These are phyloP conservation scores for Camelina sativa DNA, from an alignment of 345 rosid genomes.

Conservation along the genomic window DNA sequence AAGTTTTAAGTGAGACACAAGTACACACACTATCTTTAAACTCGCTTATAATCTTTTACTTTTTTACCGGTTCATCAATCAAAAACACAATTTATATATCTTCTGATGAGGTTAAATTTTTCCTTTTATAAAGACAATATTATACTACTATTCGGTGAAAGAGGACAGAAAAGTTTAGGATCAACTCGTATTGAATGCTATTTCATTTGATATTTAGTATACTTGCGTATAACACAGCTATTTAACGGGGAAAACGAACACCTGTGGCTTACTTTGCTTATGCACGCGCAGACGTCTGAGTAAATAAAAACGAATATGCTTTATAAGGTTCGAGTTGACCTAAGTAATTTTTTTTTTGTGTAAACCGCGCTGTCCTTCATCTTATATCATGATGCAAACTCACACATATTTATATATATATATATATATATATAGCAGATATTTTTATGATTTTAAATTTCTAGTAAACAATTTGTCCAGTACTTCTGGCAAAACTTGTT, in stretches of 20 bases:
- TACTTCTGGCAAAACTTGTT: conserved; percentile 8
- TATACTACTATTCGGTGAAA: neutral
- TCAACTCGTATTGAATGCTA: conserved; percentile 12
- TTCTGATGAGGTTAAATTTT: neutral
- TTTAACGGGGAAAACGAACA: conserved; percentile 22
- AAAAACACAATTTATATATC: neutral
- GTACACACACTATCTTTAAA: neutral
- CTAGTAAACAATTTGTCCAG: neutral
- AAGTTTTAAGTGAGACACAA: neutral
- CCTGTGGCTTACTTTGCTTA: conserved; percentile 27
- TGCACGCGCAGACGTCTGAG: neutral
- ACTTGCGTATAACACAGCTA: neutral
- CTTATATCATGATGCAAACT: neutral
- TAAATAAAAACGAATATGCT: conserved; percentile 28
- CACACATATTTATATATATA: neutral
- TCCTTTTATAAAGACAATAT: neutral
- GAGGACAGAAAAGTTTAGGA: conserved; percentile 12
- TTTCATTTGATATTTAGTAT: neutral
- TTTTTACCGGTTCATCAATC: neutral
- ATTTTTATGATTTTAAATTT: conserved; percentile 1
- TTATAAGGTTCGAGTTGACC: conserved; percentile 27
- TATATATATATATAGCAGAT: neutral
- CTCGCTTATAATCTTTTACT: neutral
- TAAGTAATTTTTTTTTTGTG: neutral
- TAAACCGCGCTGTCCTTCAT: neutral